Base-by-base conservation (phyloP, 352 stramenopile genomes). In the Pythium monospermum region DNA sequence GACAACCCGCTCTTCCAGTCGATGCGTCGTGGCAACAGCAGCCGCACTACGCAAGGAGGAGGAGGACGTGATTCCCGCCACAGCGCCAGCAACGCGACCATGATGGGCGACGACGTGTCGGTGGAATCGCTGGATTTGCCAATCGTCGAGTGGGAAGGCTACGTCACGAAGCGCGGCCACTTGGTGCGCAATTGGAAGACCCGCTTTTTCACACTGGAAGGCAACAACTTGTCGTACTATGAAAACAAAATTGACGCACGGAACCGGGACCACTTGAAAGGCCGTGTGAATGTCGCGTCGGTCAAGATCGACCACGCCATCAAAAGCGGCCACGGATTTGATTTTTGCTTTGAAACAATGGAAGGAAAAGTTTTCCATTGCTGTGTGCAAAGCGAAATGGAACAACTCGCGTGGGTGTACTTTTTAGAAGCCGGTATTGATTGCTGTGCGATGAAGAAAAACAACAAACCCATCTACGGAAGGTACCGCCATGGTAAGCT, bases 141-240 rank as follows among this genome's bases (percentile, higher is more conserved):
- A 19, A 90, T 89, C 21, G 78, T 91, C 26, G 84, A 95, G 56
- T 95, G 84, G 84, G 84, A 95, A 65, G 84, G 84, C 32, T 95
- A 93, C 55, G 84, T 92, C n/a, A 91, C 80, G n/a, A 95, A 95
- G 63, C 71, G 83, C 30, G 83, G 84, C 0, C 82, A 95, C 47
- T 63, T 95, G 31, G 82, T 95, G 52, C 76, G 83, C 41, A 93
- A 95, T 62, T 95, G 84, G 84, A 95, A 93, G 49, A 76, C 77
- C 57, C 72, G 84, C 13, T 95, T 91, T 45, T 95, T 95, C 62
- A 93, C 83, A 28, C 61, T 95, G 18, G 84, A 95, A 31, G 83
- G 82, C 38, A 95, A 90, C 54, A 66, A 89, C 40, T 51, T 95
- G 30, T 95, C 82, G 25, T 95, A 94, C 58, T 94, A 94, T 51